Percentiles rank a stretch among this genome's conserved stretches.
Evolutionary conservation across 2,329 filamentous ascomycete genomes (phyloP).

Genomic region (Monilinia laxa): DNA sequence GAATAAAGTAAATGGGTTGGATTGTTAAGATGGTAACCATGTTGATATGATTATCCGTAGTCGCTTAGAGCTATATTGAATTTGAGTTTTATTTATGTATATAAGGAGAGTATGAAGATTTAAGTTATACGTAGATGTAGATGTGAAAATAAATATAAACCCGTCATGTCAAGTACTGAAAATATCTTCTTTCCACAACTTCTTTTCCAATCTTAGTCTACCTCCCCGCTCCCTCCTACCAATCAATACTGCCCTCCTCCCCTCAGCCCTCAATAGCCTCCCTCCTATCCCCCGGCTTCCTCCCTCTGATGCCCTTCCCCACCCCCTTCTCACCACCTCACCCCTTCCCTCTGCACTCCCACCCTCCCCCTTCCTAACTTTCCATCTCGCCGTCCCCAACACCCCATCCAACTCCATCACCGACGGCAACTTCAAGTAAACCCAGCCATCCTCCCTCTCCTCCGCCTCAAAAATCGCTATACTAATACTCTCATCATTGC

Average conservation of each 20-base stretch:
- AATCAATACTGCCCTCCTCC: conserved; percentile 13
- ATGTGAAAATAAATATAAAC: too few species aligned
- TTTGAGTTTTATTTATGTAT: too few species aligned
- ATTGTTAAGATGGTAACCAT: too few species aligned
- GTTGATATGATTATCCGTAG: too few species aligned
- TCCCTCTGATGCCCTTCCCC: conserved; percentile 12
- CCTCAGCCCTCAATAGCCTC: neutral
- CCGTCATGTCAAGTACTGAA: too few species aligned
- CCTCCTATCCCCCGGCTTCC: neutral
- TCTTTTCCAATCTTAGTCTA: too few species aligned
- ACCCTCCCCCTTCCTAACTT: conserved; percentile 47
- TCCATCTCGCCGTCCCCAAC: conserved; percentile 77
- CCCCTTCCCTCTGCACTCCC: neutral
- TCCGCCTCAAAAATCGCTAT: conserved; percentile 82
- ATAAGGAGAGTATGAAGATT: too few species aligned
- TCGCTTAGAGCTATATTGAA: too few species aligned
- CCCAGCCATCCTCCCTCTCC: conserved; percentile 70
- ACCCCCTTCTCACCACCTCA: neutral
- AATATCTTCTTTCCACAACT: too few species aligned
- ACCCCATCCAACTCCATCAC: conserved; percentile 77
- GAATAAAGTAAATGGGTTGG: too few species aligned
- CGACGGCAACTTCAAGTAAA: conserved; percentile 79
- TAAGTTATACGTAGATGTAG: too few species aligned
- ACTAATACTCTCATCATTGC: conserved; percentile 70
- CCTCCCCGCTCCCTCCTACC: neutral